Base-by-base conservation (phyloP, 23 red algal genomes). In the Gracilaria caudata region DNA sequence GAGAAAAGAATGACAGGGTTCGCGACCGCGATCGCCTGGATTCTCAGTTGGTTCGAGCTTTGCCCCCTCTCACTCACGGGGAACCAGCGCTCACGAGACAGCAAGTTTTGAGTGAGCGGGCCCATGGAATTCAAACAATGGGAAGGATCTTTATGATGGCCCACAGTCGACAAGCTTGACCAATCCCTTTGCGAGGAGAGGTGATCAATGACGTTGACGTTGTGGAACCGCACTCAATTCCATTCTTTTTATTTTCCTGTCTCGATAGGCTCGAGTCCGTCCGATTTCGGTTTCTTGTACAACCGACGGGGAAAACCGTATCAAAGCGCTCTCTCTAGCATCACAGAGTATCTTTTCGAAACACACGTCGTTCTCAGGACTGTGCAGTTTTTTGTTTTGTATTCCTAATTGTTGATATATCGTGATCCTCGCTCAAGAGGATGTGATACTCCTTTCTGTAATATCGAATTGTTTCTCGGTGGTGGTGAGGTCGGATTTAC, bases 121-220 rank as follows among this genome's bases (percentile, higher is more conserved):
- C 91, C 0, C 44, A 75, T 64, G 91, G 82, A 46, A 66, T 94
- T 57, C 72, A 87, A 57, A 33, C 73, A 36, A 85, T 94, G 51
- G 91, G 91, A 32, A 82, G 85, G 68, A 75, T 94, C 34, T 94
- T 94, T 56, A 94, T 94, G 91, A 45, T 75, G 70, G 70, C 70
- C 37, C 36, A 66, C 8, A 66, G 36, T 16, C 29, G 61, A 66
- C 17, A 3, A 36, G 13, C 61, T 35, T 14, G 61, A 19, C 32
- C 32, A 66, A 66, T 66, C 26, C 30, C 9, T 66, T 35, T 25
- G 23, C 57, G 57, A 28, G 57, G 57, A 29, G 28, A 28, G 57
- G 2, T 60, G 9, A 60, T 60, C 57, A n/a, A 17, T 66, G 26
- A 3, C 32, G 23, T 66, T 17, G 61, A 1, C 29, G 26, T 19